Conservation (phyloP, 2,329 filamentous ascomycete genomes). For the Tolypocladium amazonense region DNA sequence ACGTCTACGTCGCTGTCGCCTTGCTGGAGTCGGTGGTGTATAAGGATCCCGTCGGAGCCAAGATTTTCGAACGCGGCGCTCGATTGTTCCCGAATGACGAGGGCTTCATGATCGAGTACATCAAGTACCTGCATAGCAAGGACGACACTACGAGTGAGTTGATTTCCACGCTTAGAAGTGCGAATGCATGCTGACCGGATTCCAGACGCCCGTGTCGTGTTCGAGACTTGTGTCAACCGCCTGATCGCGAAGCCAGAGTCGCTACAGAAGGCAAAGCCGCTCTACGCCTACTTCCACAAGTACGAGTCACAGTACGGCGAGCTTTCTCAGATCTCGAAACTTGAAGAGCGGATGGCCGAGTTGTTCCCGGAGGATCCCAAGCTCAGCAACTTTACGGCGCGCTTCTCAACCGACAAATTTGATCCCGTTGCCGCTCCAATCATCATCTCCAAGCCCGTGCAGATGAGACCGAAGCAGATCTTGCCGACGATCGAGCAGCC, state of each 20-base stretch:
- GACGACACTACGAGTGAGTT: conserved; percentile 86
- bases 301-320: conserved; percentile 95
- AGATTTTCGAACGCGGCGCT: conserved; percentile 90
- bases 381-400: conserved; percentile 62
- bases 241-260: conserved; percentile 69
- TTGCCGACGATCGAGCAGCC: conserved; percentile 44
- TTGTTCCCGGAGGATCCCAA: conserved; percentile 84
- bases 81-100: conserved; percentile 93
- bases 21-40: conserved; percentile 94
- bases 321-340: conserved; percentile 75
- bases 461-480: conserved; percentile 57
- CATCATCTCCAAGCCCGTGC: conserved; percentile 70
- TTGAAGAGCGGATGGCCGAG: conserved; percentile 87
- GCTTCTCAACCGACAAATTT: conserved; percentile 62
- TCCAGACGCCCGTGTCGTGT: conserved; percentile 83
- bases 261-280: conserved; percentile 64
- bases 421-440: conserved; percentile 73
- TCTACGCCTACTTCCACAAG: conserved; percentile 88
- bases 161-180: neutral
- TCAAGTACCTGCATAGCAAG: conserved; percentile 86
- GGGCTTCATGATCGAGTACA: conserved; percentile 85
- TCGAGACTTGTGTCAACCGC: conserved; percentile 84
- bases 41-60: conserved; percentile 82
- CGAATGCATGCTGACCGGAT: conserved; percentile 7
- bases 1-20: conserved; percentile 89